Conservation (phyloP, 1,284 basidiomycete species). For the Sanguinoderma infundibulare region DNA sequence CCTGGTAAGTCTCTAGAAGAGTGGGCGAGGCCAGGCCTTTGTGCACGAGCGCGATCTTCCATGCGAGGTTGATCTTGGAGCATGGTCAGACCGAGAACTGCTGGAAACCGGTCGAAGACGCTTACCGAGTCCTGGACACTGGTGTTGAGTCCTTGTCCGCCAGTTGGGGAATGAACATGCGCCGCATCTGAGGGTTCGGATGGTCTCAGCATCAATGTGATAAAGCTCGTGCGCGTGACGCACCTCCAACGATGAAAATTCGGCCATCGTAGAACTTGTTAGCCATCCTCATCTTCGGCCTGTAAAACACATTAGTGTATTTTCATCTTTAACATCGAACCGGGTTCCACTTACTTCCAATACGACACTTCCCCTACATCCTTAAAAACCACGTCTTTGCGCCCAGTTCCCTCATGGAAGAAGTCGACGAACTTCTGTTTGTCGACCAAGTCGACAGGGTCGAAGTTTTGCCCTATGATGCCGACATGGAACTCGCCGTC, state of each 20-base stretch:
- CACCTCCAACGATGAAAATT: conserved; percentile 40
- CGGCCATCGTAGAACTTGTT: conserved; percentile 39
- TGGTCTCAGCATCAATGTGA: too few species aligned
- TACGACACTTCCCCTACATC: conserved; percentile 1
- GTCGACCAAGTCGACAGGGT: conserved; percentile 14
- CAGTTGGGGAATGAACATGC: conserved; percentile 35
- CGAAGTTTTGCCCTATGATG: conserved; percentile 9
- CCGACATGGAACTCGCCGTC: conserved; percentile 10
- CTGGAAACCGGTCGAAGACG: conserved; percentile 26
- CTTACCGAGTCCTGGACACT: conserved; percentile 9
- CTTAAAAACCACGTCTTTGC: conserved; percentile 9
- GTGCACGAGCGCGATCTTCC: conserved; percentile 37
- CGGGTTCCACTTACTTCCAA: conserved; percentile 12
- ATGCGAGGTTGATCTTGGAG: conserved; percentile 35
- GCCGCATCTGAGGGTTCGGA: conserved; percentile 33
- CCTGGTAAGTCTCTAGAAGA: conserved; percentile 32
- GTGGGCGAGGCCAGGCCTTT: conserved; percentile 29
- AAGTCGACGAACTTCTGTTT: conserved; percentile 11
- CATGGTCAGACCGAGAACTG: conserved; percentile 10
- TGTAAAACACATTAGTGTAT: conserved; percentile 15
- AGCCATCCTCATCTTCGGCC: conserved; percentile 44
- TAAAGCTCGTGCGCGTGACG: neutral
- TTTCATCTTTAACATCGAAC: neutral
- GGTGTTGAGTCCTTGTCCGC: conserved; percentile 25
- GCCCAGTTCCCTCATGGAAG: conserved; percentile 7